phyloP scores from a whole-genome alignment of 352 stramenopile genomes.

The Globisporangium parvum region DNA sequence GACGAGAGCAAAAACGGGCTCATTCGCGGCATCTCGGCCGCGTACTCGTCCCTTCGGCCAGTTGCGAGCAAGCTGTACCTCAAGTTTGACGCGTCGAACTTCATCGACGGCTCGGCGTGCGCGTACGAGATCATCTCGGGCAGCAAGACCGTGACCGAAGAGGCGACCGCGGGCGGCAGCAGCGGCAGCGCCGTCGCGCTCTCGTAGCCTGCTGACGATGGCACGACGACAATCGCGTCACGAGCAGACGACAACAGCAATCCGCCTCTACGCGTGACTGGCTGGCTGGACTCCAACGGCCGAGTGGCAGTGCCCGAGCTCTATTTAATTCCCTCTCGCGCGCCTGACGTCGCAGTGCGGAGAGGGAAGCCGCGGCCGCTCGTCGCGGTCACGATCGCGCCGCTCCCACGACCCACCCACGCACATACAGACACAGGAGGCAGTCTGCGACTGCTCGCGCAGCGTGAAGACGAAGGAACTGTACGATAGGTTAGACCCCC shows the following conservation, averaged over 20 bases:
- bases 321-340: constrained; percentile 7
- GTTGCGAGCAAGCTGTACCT: constrained; percentile 66
- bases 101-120: constrained; percentile 60
- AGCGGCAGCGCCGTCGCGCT: constrained; percentile 1
- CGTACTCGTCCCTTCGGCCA: constrained; percentile 39
- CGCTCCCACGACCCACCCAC: too few species aligned
- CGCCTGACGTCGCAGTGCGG: too few species aligned
- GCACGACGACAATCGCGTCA: not conserved
- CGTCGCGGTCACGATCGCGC: too few species aligned
- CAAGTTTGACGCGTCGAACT: constrained; percentile 76
- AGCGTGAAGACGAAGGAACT: constrained; percentile 32
- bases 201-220: not conserved
- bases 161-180: not conserved
- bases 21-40: constrained; percentile 63
- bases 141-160: constrained; percentile 40
- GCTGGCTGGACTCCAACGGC: not conserved
- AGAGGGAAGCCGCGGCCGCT: not conserved
- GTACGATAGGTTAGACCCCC: constrained; percentile 52
- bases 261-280: too few species aligned
- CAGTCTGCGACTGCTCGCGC: not conserved
- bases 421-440: constrained; percentile 1
- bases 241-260: not conserved
- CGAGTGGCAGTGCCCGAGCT: not conserved
- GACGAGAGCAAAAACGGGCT: constrained; percentile 48
- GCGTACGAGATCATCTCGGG: constrained; percentile 65